Evolutionary conservation across 2,329 filamentous ascomycete genomes (phyloP), one percentile per base, ranked within the genome.

Genomic region (Xylaria arbuscula): DNA sequence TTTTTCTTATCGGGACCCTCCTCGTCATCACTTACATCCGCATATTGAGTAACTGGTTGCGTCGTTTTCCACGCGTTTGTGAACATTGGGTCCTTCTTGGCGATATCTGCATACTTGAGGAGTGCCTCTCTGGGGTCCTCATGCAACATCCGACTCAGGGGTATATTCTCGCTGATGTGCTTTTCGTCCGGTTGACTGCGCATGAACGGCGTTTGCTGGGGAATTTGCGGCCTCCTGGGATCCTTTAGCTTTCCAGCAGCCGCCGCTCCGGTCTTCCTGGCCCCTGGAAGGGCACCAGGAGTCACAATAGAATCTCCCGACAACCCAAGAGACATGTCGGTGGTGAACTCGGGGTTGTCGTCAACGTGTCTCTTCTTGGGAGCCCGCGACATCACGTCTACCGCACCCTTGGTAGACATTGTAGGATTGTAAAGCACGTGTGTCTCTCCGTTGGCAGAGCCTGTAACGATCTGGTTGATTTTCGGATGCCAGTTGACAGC

Each of bases 301-400:
- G 88, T 90, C 63, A 97, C 83, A 69, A 97, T 92, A 9, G 90
- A 88, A 76, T 98, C 95, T 54, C 90, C 93, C 0, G 94, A 94
- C 67, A 98, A 86, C 15, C 93, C 94, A 3, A 91, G 84, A 4
- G 91, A 88, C 74, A 94, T 88, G 77, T 97, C 94, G 78, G 92
- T 97, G 0, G 94, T 97, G 40, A 97, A 85, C 67, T 89, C 89
- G 0, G 94, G 90, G 79, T 98, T 93, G 80, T 99, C 96, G 78
- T 99, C 96, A 68, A 99, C 90, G 78, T 99, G 95, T 1, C 95
- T 91, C 75, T 93, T 94, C 83, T 99, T 98, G 2, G 96, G 94
- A 0, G 94, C 94, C 76, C 93, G 93, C 70, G 92, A 94, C 89
- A 99, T 94, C 72, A 98, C 92, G 68, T 93, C 90, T 64, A 94